Conservation (phyloP, 495 filamentous ascomycete genomes). For the Venustampulla echinocandica region DNA sequence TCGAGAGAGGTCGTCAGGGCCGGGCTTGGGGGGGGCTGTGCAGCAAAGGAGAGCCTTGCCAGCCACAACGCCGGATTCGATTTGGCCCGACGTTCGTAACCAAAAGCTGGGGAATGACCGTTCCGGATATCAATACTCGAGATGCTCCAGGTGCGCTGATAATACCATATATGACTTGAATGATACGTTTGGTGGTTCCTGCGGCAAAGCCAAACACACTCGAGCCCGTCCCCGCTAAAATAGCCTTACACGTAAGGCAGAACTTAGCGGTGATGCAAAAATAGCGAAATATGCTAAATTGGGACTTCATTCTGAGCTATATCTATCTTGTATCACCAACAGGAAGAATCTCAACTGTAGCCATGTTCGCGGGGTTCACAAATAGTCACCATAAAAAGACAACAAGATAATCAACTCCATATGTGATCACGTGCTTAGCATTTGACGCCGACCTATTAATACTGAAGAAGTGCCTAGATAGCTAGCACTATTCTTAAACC, state of each 20-base stretch:
- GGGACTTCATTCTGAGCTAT: too few species aligned
- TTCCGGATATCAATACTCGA: too few species aligned
- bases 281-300: slow-evolving; percentile 5
- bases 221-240: background rate
- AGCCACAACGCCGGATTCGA: too few species aligned
- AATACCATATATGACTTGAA: too few species aligned
- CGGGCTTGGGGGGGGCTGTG: slow-evolving; percentile 21
- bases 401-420: background rate
- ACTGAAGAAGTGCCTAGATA: background rate
- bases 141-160: too few species aligned
- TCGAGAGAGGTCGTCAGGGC: slow-evolving; percentile 16
- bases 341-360: too few species aligned
- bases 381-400: too few species aligned
- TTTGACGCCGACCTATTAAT: background rate
- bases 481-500: slow-evolving; percentile 4
- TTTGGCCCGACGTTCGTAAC: too few species aligned
- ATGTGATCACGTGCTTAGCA: background rate
- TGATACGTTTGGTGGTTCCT: slow-evolving; percentile 3
- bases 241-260: background rate
- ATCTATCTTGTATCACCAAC: too few species aligned
- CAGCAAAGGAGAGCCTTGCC: slow-evolving; percentile 8
- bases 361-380: too few species aligned
- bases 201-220: slow-evolving; percentile 7
- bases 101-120: too few species aligned
- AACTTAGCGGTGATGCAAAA: slow-evolving; percentile 4